Base-by-base conservation (phyloP, 2,329 filamentous ascomycete genomes). In the Nannizziopsis arthrosporioides region DNA sequence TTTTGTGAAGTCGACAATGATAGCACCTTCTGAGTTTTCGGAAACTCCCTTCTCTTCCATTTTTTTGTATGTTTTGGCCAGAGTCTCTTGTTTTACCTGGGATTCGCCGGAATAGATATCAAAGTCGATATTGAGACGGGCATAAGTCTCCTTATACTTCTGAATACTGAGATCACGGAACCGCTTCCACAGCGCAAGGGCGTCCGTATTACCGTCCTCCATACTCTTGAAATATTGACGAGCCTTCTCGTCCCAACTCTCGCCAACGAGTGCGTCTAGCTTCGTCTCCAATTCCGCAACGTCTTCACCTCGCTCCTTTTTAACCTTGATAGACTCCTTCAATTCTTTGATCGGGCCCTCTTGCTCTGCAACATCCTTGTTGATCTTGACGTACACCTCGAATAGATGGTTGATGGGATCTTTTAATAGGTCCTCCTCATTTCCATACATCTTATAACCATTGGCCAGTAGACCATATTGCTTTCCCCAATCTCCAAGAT, bases 41-140 rank as follows among this genome's bases (percentile, higher is more conserved):
- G 75, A 77, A 2, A 85, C 68, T 1, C 74, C 75, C 47, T 75
- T 74, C 47, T 78, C 73, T 54, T 75, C 71, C 62, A 86, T 70
- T 0, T 72, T 64, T 22, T 73, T 63, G 42, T 81, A 78, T 1
- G 80, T 80, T 35, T 70, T 66, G 7, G 74, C 70, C 67, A 85
- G 78, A 49, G 77, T 81, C 59, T 79, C 75, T 12, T 72, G 68
- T 59, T 75, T 75, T 55, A 82, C 75, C 49, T 81, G 78, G 0
- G 80, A 84, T 64, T 86, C 82, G 19, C 82, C 82, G 10, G 78
- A 78, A 65, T 82, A 82, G 48, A 78, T 76, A 54, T 81, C 77
- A 56, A 80, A 82, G 48, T 70, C 68, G 56, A 82, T 81, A 65
- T 82, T 82, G 30, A 82, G 67, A 40, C 78, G 73, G 39, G 74